Evolutionary conservation across 768 basidiomycete species (phyloP), one percentile per base, ranked within the genome.

Genomic region (Pleurotus sapidus): DNA sequence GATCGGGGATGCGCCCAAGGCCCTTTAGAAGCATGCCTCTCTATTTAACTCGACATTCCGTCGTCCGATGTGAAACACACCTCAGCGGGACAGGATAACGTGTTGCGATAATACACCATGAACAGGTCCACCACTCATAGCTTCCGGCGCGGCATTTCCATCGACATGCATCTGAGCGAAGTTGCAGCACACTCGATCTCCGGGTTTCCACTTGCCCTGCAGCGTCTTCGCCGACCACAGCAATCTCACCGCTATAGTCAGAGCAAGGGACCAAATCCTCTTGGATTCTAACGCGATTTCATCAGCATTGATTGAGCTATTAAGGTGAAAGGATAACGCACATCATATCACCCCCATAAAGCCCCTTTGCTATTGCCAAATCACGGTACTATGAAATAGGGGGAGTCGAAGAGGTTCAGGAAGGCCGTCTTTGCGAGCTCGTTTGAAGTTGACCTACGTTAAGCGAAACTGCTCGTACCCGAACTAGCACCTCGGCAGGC

Each of bases 231-330:
- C 77, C 77, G 11, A 84, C 63, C 1, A 79, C 73, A 30, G 84
- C 66, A 47, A 87, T 70, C 61, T 84, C 83, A 12, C 85, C 84
- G n/a, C 84, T 81, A 67, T 78, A 75, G 61, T 87, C 84, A 1
- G 84, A 76, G 61, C 70, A 72, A 40, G 74, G 73, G 7, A 76
- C 69, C 0, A 72, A 61, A 53, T 73, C 62, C 1, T 62, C 58
- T 0, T 64, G 46, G 12, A 61, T 5, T 6, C 60, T 65, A 20
- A 24, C 9, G 20, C 15, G 14, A 37, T 51, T 43, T 20, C 23
- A n/a, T 43, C 3, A 5, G n/a, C 5, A 25, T 42, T 15, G 30
- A 8, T 2, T 15, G 20, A 3, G 1, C 1, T 2, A 46, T 14
- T 24, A 23, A 15, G 23, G 3, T 48, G 25, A 14, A n/a, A 30